These are phyloP conservation scores for Chalara sp. DNA, from an alignment of 2,329 filamentous ascomycete genomes.

Conservation along the genomic window DNA sequence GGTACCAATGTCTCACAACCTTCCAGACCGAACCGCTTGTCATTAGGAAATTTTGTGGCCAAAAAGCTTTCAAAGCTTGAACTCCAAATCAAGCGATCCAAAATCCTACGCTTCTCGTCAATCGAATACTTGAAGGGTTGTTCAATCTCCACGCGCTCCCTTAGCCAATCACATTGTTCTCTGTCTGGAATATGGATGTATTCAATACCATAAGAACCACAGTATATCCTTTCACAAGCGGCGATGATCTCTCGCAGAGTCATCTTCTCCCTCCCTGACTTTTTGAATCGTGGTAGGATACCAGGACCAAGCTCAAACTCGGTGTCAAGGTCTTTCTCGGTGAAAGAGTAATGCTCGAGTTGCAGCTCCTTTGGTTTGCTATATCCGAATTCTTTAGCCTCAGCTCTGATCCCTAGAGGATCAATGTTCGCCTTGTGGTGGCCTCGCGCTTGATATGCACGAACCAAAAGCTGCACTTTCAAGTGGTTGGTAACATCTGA, in stretches of 20 bases:
- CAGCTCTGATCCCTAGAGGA: constrained; percentile 85
- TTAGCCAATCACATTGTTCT: constrained; percentile 96
- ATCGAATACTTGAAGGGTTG: constrained; percentile 95
- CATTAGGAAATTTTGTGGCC: constrained; percentile 96
- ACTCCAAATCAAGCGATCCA: constrained; percentile 97
- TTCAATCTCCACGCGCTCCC: constrained; percentile 89
- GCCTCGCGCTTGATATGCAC: constrained; percentile 94
- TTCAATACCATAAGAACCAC: constrained; percentile 93
- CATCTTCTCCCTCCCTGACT: constrained; percentile 88
- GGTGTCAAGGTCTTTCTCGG: constrained; percentile 84
- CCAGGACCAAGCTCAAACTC: constrained; percentile 90
- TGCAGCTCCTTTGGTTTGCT: constrained; percentile 87
- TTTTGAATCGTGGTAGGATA: constrained; percentile 90
- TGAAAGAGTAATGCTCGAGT: constrained; percentile 91
- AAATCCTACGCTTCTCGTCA: constrained; percentile 95
- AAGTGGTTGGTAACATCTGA: constrained; percentile 90
- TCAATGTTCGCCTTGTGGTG: constrained; percentile 99
- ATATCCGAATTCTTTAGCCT: constrained; percentile 77
- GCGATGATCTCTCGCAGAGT: constrained; percentile 88
- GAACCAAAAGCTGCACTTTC: constrained; percentile 94
- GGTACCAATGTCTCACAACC: constrained; percentile 95
- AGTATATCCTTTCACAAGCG: constrained; percentile 92
- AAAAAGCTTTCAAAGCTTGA: constrained; percentile 96
- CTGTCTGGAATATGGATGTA: constrained; percentile 99
- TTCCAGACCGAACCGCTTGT: constrained; percentile 98